Evolutionary conservation across 1,139 yeast genomes (phyloP), one percentile per base, ranked within the genome.

Genomic region (Candida tetrigidarum): DNA sequence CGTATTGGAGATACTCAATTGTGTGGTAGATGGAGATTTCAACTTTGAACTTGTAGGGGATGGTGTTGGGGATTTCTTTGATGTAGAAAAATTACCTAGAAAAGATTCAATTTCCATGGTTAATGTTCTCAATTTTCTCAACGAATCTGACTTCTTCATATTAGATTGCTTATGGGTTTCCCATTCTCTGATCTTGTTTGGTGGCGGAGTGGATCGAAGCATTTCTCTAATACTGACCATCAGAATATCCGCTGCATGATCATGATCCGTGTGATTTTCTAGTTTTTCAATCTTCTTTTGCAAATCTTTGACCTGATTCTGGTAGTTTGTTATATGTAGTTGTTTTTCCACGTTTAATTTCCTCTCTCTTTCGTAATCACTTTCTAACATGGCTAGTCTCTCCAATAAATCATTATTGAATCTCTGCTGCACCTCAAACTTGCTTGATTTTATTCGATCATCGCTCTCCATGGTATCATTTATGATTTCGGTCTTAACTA

Each of bases 371-470:
- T 72, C 72, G 39, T 65, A 56, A 45, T 74, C 80, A 49, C 68
- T 69, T 48, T 74, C 79, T 9, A 71, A 45, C 12, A 74, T 37
- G 3, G 80, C 79, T 29, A 73, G 47, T 44, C 67, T 69, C 51
- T 74, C 80, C 16, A 74, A 55, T 20, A 73, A 55, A 47, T 72
- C 77, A 50, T 71, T 69, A 51, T 69, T 72, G 47, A 72, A 66
- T 42, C 67, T 72, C 30, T 59, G 64, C 14, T 73, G 59, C n/a
- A 63, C 50, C 30, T 63, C 67, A 11, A 71, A 57, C 47, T 72
- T 69, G 49, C 56, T 63, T 11, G 55, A 57, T 1, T 67, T 49
- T 11, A 73, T 53, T 5, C 80, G 57, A 47, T 73, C 78, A 23
- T 69, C 63, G 14, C 68, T 63, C 44, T 69, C 74, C 71, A 71